Evolutionary conservation across 2,329 filamentous ascomycete species (phyloP).

Genomic region (Zymoseptoria ardabiliae): DNA sequence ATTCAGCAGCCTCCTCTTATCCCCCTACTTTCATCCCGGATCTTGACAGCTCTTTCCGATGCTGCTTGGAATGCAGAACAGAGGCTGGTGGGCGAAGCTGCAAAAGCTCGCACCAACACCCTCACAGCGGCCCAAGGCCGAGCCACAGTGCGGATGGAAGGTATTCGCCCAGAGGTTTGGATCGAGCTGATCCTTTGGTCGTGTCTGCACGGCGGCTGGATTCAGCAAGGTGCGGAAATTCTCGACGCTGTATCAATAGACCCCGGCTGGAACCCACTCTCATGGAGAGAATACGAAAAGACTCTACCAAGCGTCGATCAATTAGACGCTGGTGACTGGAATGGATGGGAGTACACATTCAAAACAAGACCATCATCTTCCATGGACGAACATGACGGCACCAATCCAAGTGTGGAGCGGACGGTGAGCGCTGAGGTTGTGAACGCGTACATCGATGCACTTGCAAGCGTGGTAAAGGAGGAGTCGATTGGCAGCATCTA

Average conservation of each 20-base stretch:
- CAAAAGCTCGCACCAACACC: constrained; percentile 28
- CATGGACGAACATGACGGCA: constrained; percentile 11
- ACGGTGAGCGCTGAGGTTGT: constrained; percentile 55
- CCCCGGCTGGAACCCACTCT: constrained; percentile 28
- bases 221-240: constrained; percentile 36
- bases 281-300: constrained; percentile 37
- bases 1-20: constrained; percentile 43
- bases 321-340: constrained; percentile 24
- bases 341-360: constrained; percentile 25
- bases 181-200: constrained; percentile 47
- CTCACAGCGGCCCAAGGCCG: constrained; percentile 36
- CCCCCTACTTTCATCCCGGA: constrained; percentile 41
- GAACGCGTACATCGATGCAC: constrained; percentile 46
- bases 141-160: constrained; percentile 29
- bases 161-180: constrained; percentile 41
- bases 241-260: constrained; percentile 27
- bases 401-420: constrained; percentile 27
- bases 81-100: constrained; percentile 23
- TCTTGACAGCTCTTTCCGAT: constrained; percentile 44
- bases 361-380: constrained; percentile 18
- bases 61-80: constrained; percentile 44
- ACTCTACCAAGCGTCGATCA: constrained; percentile 13
- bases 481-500: no score
- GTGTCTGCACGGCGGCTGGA: constrained; percentile 43
- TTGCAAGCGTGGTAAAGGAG: constrained; percentile 39